A percentile compares a stretch with the other conserved stretches of the same genome.
phyloP scores from a whole-genome alignment of 1,284 basidiomycete genomes.

The Polyporus tsugae region DNA sequence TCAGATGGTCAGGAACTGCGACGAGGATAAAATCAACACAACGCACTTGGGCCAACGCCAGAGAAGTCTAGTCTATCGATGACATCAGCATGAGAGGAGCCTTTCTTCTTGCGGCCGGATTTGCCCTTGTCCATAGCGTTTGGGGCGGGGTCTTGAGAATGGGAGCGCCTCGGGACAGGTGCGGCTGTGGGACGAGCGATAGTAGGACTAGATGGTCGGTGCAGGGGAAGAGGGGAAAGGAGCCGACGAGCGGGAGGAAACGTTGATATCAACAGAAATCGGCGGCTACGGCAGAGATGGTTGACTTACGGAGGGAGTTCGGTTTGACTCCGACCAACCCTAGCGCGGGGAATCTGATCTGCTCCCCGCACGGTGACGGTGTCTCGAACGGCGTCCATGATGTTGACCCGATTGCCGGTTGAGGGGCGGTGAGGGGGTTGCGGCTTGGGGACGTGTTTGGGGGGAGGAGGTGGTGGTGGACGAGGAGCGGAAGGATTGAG shows the following conservation, averaged over 20 bases:
- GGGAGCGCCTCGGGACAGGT: conserved; percentile 62
- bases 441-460: conserved; percentile 45
- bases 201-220: conserved; percentile 30
- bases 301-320: conserved; percentile 48
- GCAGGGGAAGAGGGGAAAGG: conserved; percentile 35
- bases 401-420: conserved; percentile 46
- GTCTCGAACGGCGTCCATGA: conserved; percentile 71
- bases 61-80: conserved; percentile 72
- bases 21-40: conserved; percentile 42
- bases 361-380: conserved; percentile 56
- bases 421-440: conserved; percentile 37
- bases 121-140: conserved; percentile 56
- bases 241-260: conserved; percentile 7
- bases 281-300: conserved; percentile 19
- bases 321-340: conserved; percentile 57
- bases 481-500: conserved; percentile 35
- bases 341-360: conserved; percentile 50
- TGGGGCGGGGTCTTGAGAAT: conserved; percentile 71
- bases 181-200: conserved; percentile 45
- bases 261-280: conserved; percentile 30
- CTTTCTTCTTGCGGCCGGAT: conserved; percentile 70
- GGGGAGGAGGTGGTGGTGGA: conserved; percentile 47
- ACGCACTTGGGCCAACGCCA: conserved; percentile 79
- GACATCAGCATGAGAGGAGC: conserved; percentile 72
- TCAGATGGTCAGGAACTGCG: conserved; percentile 3